A percentile compares a stretch with the other conserved stretches of the same genome.
phyloP scores from a whole-genome alignment of 1,139 yeast species.

The Suhomyces taliae region DNA sequence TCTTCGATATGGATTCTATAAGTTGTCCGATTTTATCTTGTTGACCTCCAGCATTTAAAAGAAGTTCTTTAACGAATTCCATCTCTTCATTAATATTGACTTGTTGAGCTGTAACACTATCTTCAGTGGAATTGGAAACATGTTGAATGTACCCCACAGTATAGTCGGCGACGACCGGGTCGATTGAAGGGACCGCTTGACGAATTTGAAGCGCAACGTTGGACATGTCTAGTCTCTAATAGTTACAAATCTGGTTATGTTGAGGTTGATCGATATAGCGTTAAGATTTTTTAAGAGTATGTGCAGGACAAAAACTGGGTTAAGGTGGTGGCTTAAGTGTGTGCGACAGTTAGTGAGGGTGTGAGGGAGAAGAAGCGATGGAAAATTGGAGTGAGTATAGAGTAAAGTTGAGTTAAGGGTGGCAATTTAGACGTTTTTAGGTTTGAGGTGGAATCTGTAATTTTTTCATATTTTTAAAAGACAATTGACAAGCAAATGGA shows the following conservation, averaged over 20 bases:
- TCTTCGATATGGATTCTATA: constrained; percentile 43
- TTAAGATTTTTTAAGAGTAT: neutral
- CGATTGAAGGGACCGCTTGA: constrained; percentile 83
- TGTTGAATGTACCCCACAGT: constrained; percentile 88
- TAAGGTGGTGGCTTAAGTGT: neutral
- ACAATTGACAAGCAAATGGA: too few species aligned
- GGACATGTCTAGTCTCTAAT: constrained; percentile 37
- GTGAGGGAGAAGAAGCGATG: too few species aligned
- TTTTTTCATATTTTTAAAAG: too few species aligned
- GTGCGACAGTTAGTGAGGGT: too few species aligned
- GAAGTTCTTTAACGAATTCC: constrained; percentile 58
- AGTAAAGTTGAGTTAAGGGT: too few species aligned
- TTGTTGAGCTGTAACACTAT: constrained; percentile 76
- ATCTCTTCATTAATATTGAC: constrained; percentile 68
- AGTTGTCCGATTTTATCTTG: constrained; percentile 54
- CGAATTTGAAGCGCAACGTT: constrained; percentile 70
- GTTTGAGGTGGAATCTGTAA: too few species aligned
- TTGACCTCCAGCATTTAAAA: constrained; percentile 79
- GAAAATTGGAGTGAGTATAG: too few species aligned
- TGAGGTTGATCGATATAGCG: too few species aligned
- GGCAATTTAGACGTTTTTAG: too few species aligned
- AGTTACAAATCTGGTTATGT: neutral
- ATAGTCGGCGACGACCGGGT: constrained; percentile 87
- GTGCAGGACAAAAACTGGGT: neutral
- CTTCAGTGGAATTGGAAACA: constrained; percentile 71